phyloP scores from a whole-genome alignment of 2,329 filamentous ascomycete genomes.

The Endoconidiophora laricicola region DNA sequence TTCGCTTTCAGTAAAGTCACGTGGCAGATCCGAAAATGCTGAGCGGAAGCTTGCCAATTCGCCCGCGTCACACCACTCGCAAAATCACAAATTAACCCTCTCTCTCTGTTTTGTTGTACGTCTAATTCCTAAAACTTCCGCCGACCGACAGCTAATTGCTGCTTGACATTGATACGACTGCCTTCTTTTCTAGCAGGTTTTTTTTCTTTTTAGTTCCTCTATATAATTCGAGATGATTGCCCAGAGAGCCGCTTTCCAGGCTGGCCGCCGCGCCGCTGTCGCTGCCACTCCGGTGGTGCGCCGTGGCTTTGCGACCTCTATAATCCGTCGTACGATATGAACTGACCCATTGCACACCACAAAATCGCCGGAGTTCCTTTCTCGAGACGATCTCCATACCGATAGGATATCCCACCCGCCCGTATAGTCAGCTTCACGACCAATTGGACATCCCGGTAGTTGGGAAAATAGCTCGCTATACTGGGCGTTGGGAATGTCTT shows the following conservation, averaged over 20 bases:
- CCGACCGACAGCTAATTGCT: neutral
- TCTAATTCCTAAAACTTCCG: neutral
- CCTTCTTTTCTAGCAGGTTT: neutral
- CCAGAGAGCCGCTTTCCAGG: slow-evolving; percentile 44
- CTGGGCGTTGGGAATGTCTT: neutral
- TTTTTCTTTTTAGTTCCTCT: slow-evolving; percentile 1
- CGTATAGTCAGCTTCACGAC: no score
- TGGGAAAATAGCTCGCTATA: neutral
- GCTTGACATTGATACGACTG: neutral
- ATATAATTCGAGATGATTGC: slow-evolving; percentile 36
- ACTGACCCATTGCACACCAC: no score
- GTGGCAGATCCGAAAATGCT: slow-evolving; percentile 1
- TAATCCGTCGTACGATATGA: slow-evolving; percentile 38
- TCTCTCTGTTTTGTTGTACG: neutral
- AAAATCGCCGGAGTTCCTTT: no score
- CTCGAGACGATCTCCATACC: no score
- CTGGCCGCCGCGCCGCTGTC: slow-evolving; percentile 38
- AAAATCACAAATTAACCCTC: neutral
- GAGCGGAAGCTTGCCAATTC: neutral
- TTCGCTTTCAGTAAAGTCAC: slow-evolving; percentile 3
- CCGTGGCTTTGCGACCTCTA: slow-evolving; percentile 43
- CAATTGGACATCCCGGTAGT: no score
- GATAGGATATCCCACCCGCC: no score
- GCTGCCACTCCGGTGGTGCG: slow-evolving; percentile 34
- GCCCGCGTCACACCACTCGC: slow-evolving; percentile 10